A percentile compares a stretch with the other conserved stretches of the same genome.
Conservation (phyloP, 495 filamentous ascomycete genomes). For the Hypoxylon fragiforme region DNA sequence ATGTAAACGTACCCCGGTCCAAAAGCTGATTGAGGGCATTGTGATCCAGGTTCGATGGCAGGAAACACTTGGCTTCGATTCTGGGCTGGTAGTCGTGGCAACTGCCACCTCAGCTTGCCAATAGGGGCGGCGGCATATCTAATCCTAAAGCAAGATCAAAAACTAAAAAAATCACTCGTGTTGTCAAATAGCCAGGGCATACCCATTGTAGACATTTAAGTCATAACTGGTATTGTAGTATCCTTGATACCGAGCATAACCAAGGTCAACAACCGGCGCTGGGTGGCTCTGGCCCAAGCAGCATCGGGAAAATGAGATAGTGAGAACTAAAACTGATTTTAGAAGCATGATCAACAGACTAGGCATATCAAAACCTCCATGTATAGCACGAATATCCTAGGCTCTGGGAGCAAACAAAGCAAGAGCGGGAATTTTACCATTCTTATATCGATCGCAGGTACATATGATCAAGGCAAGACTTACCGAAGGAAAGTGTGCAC, state of each 20-base stretch:
- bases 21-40: conserved; percentile 28
- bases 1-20: conserved; percentile 11
- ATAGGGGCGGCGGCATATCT: conserved; percentile 40
- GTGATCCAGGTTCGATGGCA: conserved; percentile 25
- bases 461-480: no score
- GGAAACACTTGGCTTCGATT: conserved; percentile 31
- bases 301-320: not conserved
- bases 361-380: not conserved
- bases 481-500: no score
- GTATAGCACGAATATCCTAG: not conserved
- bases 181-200: not conserved
- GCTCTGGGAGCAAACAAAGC: not conserved
- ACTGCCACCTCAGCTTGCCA: conserved; percentile 39
- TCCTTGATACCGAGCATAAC: conserved; percentile 38
- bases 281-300: conserved; percentile 1
- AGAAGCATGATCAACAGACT: conserved; percentile 13
- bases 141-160: conserved; percentile 28
- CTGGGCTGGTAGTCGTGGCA: conserved; percentile 29
- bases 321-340: not conserved
- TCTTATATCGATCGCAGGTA: no score
- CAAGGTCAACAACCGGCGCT: conserved; percentile 38
- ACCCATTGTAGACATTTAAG: conserved; percentile 37
- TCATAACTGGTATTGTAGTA: conserved; percentile 27
- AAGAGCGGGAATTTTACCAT: no score
- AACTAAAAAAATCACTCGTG: not conserved